These are phyloP conservation scores for Poterioochromonas sp. DNA, from an alignment of 352 stramenopile species.

Conservation along the genomic window DNA sequence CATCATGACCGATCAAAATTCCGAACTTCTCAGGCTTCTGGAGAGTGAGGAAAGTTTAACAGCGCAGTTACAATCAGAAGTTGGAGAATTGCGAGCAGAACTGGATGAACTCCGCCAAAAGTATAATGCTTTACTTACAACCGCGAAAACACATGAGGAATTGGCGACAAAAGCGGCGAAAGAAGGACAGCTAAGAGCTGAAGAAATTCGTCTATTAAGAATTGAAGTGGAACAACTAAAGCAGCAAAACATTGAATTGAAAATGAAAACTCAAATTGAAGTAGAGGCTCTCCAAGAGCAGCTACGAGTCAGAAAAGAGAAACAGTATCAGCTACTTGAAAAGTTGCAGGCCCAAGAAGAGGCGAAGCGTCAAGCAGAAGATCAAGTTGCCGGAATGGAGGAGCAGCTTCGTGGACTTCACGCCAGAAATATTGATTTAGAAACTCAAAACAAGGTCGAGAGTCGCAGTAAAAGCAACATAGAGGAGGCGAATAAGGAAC, in stretches of 20 bases:
- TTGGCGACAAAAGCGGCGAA: constrained; percentile 68
- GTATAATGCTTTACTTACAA: constrained; percentile 73
- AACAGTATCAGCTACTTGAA: constrained; percentile 91
- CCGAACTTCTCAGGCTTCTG: constrained; percentile 80
- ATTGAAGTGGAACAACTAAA: constrained; percentile 78
- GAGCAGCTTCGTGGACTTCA: constrained; percentile 76
- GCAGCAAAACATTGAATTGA: constrained; percentile 76
- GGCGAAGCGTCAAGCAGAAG: constrained; percentile 75
- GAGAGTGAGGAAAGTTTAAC: constrained; percentile 83
- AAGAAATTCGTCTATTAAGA: constrained; percentile 76
- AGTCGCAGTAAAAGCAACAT: constrained; percentile 68
- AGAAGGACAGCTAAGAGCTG: constrained; percentile 78
- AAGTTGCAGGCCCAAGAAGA: constrained; percentile 89
- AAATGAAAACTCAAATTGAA: constrained; percentile 87
- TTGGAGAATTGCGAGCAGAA: constrained; percentile 49
- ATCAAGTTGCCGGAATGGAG: constrained; percentile 73
- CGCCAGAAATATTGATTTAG: constrained; percentile 74
- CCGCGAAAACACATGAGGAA: constrained; percentile 81
- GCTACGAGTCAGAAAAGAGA: constrained; percentile 86
- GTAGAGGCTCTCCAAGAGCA: constrained; percentile 88
- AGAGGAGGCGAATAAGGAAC: constrained; percentile 67
- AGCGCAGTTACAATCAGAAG: constrained; percentile 3
- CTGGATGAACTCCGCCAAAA: constrained; percentile 71
- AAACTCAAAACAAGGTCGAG: constrained; percentile 87
- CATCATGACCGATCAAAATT: constrained; percentile 86